A percentile compares a stretch with the other conserved stretches of the same genome.
These are phyloP conservation scores for Jatropha curcas DNA, from an alignment of 345 rosid genomes.

Conservation along the genomic window DNA sequence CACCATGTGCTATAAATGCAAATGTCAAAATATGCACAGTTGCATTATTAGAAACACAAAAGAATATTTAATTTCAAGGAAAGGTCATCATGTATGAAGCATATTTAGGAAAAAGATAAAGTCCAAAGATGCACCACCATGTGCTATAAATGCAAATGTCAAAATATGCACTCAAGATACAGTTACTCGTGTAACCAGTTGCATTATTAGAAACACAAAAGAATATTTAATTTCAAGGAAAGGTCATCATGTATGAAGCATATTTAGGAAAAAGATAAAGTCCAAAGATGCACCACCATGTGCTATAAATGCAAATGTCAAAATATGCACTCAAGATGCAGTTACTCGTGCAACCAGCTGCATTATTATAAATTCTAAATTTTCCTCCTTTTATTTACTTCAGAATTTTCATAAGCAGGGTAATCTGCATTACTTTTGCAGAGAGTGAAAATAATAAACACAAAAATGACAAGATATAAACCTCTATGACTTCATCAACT, in stretches of 20 bases:
- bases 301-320: neutral
- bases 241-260: neutral
- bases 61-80: neutral
- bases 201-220: neutral
- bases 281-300: neutral
- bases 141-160: neutral
- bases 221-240: neutral
- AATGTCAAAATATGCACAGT: neutral
- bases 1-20: neutral
- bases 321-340: no score
- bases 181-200: neutral
- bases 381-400: neutral
- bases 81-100: neutral
- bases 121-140: neutral
- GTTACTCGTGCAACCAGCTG: neutral
- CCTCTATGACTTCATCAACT: constrained; percentile 89
- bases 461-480: constrained; percentile 24
- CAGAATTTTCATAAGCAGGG: neutral
- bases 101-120: neutral
- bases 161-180: no score
- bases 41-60: neutral
- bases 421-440: neutral
- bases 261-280: neutral
- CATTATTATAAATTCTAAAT: neutral
- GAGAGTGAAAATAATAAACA: constrained; percentile 10